A percentile compares a stretch with the other conserved stretches of the same genome.
phyloP scores from a whole-genome alignment of 768 basidiomycete genomes.

The Termitomyces sp. region DNA sequence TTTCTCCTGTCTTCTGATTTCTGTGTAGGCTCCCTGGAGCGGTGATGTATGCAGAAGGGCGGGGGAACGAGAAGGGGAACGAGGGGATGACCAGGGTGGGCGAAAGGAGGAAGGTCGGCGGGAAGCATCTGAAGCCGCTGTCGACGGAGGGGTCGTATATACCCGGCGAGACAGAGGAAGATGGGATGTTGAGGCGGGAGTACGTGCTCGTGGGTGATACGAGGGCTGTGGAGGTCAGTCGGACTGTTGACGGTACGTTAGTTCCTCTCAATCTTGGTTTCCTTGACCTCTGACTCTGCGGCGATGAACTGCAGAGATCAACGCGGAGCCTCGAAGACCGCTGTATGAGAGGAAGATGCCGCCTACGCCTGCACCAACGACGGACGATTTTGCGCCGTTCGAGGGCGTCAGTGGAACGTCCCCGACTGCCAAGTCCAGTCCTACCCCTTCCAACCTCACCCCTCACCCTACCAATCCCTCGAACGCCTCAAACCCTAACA shows the following conservation, averaged over 20 bases:
- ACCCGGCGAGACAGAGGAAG: constrained; percentile 82
- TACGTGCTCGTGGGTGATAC: constrained; percentile 94
- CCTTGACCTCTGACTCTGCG: background rate
- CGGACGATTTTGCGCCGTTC: constrained; percentile 36
- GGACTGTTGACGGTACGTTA: constrained; percentile 79
- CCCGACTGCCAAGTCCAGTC: background rate
- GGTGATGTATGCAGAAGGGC: background rate
- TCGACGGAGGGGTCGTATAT: constrained; percentile 63
- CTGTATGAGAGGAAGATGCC: constrained; percentile 50
- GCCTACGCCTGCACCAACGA: constrained; percentile 47
- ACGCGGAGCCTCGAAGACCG: constrained; percentile 50
- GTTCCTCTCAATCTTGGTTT: background rate
- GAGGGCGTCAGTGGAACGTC: constrained; percentile 14
- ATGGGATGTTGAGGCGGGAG: constrained; percentile 74
- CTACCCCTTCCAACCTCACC: background rate
- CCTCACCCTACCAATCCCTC: too few relatives aligned
- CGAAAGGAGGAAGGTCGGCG: background rate
- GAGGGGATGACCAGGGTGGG: background rate
- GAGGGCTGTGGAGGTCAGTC: constrained; percentile 87
- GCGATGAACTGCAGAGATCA: constrained; percentile 48
- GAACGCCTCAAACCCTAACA: background rate
- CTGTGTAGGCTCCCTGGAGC: background rate
- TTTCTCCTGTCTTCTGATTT: background rate
- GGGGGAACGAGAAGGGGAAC: background rate
- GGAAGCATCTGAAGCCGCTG: constrained; percentile 26